Conservation (phyloP, 352 stramenopile genomes). For the Pelagophyceae sp. region DNA sequence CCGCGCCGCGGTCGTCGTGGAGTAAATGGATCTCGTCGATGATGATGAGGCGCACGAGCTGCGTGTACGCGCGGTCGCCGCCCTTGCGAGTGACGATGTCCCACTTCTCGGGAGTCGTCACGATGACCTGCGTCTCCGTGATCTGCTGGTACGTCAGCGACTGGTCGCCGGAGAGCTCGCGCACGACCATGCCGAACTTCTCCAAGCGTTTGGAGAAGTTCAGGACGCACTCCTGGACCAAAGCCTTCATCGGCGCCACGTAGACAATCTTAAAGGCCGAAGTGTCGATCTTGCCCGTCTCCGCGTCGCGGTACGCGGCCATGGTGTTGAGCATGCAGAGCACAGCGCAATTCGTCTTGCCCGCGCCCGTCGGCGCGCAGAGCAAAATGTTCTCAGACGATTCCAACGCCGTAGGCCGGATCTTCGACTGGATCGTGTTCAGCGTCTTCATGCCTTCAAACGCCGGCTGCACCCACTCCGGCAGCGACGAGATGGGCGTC, state of each 20-base stretch:
- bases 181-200: slow-evolving; percentile 85
- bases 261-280: slow-evolving; percentile 99
- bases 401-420: slow-evolving; percentile 80
- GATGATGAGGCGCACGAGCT: slow-evolving; percentile 95
- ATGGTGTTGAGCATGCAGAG: slow-evolving; percentile 97
- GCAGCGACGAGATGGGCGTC: slow-evolving; percentile 76
- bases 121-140: slow-evolving; percentile 95
- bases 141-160: slow-evolving; percentile 94
- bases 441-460: slow-evolving; percentile 95
- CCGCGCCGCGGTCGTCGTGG: slow-evolving; percentile 93
- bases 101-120: slow-evolving; percentile 99
- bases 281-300: slow-evolving; percentile 73
- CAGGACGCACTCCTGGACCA: slow-evolving; percentile 97
- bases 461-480: slow-evolving; percentile 83
- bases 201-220: slow-evolving; percentile 89
- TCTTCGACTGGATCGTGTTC: slow-evolving; percentile 97
- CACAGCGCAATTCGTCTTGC: slow-evolving; percentile 98
- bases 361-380: slow-evolving; percentile 95
- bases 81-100: slow-evolving; percentile 99
- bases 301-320: slow-evolving; percentile 68
- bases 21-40: slow-evolving; percentile 99
- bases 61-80: slow-evolving; percentile 92
- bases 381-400: slow-evolving; percentile 93
- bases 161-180: slow-evolving; percentile 95
- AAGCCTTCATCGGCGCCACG: slow-evolving; percentile 98